Base-by-base conservation (phyloP, 768 basidiomycete species). In the Macrolepiota albuminosa region DNA sequence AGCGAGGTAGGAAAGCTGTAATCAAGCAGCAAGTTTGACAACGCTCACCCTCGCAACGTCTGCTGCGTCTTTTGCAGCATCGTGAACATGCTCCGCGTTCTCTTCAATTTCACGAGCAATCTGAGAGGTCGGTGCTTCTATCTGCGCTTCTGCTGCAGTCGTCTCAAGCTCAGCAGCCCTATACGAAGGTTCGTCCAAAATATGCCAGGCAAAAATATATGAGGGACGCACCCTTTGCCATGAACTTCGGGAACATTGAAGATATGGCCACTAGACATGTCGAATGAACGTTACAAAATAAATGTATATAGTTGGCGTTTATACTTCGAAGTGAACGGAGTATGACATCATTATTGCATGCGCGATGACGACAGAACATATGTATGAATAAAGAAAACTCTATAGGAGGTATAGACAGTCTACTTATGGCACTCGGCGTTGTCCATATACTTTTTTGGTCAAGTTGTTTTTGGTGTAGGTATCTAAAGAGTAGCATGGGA, bases 41-140 rank as follows among this genome's bases (percentile, higher is more conserved):
- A 13, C 21, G 64, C 75, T 29, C 56, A 85, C 85, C 72, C 81
- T 78, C 3, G 85, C 86, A 29, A 76, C 69, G 1, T 70, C 70
- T 11, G 86, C 85, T 5, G 82, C 84, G 50, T 85, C 73, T 36
- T 73, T 65, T 0, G 84, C 86, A 4, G 71, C 84, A 9, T 74
- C 71, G 42, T 80, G 74, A 1, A 73, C 74, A 8, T 75, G 70
- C 34, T 76, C 72, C 0, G 80, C 83, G 59, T 83, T 83, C 54
- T 68, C 68, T 59, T 79, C 78, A 8, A 85, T 75, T 64, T 84
- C 68, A 13, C 69, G 71, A 2, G 81, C 78, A 11, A 76, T 70
- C 31, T 62, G 45, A 21, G 70, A 29, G 49, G 72, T 81, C 7
- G 79, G 75, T 2, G 84, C 83, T 43, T 84, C 71, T 2, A 77